Evolutionary conservation across 495 filamentous ascomycete species (phyloP), one percentile per base, ranked within the genome.

Genomic region (Immersiella caudata): DNA sequence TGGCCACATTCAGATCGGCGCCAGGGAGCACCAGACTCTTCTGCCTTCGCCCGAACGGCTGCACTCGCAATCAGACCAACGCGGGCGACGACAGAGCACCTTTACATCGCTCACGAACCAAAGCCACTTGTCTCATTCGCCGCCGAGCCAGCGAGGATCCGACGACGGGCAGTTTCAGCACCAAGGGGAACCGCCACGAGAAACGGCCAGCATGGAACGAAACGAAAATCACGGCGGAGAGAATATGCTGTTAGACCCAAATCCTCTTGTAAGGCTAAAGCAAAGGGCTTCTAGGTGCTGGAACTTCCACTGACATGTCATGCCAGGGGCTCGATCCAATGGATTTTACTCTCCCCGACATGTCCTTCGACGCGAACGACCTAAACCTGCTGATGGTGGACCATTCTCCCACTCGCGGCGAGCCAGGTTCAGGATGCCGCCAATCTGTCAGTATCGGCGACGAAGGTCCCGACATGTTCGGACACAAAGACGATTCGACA

Each of bases 291-390:
- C n/a, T n/a, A n/a, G n/a, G n/a, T n/a, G 52, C 7, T 12, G n/a
- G 52, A 55, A n/a, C 2, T 6, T 12, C 1, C 9, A 55, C 52
- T 26, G 6, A 55, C 52, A 21, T n/a, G n/a, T 55, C 24, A 18
- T 18, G 40, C 58, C 33, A 65, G 36, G 56, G 46, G 14, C 56
- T 60, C 26, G 64, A 66, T 21, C 22, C 22, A 0, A 66, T 66
- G 64, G 64, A 66, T 14, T 66, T 66, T 20, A 27, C 40, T 46
- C 18, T 66, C 18, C 20, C 64, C 57, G 64, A 52, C 7, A 61
- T 66, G 35, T 24, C 36, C 1, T 66, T 60, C 20, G 64, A 66
- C 40, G 21, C 64, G 22, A 61, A 51, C 14, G 61, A 64, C 16
- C 50, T 54, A 11, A 25, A 46, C 6, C 36, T 66, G 35, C 35